Base-by-base conservation (phyloP, 257 asterid species). In the Fraxinus americana region DNA sequence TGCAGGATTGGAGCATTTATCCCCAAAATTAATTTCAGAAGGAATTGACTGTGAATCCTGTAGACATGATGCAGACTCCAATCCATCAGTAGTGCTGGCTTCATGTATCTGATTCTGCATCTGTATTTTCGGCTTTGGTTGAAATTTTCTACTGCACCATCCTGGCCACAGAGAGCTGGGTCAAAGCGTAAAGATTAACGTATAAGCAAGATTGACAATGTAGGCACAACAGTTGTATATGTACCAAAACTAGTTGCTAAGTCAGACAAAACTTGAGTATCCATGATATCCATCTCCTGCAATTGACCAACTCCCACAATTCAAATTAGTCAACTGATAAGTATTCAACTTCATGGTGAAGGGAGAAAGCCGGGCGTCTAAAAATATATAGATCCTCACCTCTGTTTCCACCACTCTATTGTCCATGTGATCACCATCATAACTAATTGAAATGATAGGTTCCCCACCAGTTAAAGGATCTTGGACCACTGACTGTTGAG, bases 231-330 rank as follows among this genome's bases (percentile, higher is more conserved):
- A 48, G 61, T 79, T 82, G 67, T 67, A 70, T 68, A 72, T 38
- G 79, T 81, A 92, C 97, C 94, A 75, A 90, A 80, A 73, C 43
- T 78, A 74, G 87, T 78, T 59, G 89, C 79, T 59, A 80, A 25
- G 50, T 83, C 88, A 17, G 89, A 79, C 61, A 75, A 74, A 76
- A 82, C 83, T 38, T 78, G 72, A 75, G 82, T 43, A 71, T 87
- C 91, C 86, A 84, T 57, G 80, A 77, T 43, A 84, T 76, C 86
- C 74, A 79, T 76, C 78, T 78, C 90, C 97, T 91, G 91, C 86
- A 85, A 80, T 75, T 50, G 45, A 83, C 67, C 77, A 80, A 83
- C 70, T 66, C 73, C 25, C 6, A 67, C 29, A 75, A 59, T 38
- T 50, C 72, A 83, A 77, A 25, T 34, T 54, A 72, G 65, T 34